Base-by-base conservation (phyloP, 495 filamentous ascomycete species). In the Pyronema domesticum region DNA sequence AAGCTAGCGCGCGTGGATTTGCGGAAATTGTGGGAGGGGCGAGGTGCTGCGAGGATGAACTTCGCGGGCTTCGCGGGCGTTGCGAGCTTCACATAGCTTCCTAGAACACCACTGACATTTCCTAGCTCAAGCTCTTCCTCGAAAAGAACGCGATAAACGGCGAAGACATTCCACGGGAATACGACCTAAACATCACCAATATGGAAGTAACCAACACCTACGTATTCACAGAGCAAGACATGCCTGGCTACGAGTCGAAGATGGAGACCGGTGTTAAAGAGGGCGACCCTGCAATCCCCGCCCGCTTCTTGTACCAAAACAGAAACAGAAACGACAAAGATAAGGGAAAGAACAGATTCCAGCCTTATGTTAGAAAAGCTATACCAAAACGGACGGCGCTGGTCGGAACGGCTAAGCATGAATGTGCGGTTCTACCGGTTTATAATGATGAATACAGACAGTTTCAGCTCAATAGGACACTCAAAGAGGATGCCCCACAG, bases 151-250 rank as follows among this genome's bases (percentile, higher is more conserved):
- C 54, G 30, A 53, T 55, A 18, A 60, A 59, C 53, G 58, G 62
- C 7, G 53, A 76, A 51, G 68, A 76, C 1, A 70, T 94, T 14
- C 85, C 87, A 2, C 86, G 85, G 60, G 86, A 93, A 64, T 96
- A 94, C 68, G 73, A 80, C 46, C 70, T 96, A 50, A 76, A 85
- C 11, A 63, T 83, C 55, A 80, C 73, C 54, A 81, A 77, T 61
- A 59, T 71, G 61, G 64, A 77, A 58, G 68, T 80, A 47, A 69
- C 76, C 63, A 98, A 95, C 63, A 89, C 85, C 7, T 94, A 79
- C 63, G 69, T 95, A 40, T 96, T 96, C 63, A 83, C 82, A 13
- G 89, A 96, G 68, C 87, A 91, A 66, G 84, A 96, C 64, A 74
- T 93, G 18, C 82, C 87, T 1, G 85, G 84, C 30, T 87, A 80